Conservation (phyloP, 2,329 filamentous ascomycete genomes). For the Geoglossum cookeanum region DNA sequence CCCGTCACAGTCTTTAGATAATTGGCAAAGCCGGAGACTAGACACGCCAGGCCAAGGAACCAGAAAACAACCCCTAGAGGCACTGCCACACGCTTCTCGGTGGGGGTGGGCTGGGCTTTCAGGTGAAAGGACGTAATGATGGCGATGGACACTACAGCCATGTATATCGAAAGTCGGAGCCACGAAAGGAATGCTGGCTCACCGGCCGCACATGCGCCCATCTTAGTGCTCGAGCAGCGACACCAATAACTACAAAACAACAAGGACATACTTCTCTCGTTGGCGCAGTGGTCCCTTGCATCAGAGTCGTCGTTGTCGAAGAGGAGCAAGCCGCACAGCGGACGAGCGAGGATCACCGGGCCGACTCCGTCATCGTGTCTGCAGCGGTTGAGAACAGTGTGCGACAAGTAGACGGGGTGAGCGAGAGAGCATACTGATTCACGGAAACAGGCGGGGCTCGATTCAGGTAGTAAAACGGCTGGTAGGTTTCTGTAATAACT, state of each 20-base stretch:
- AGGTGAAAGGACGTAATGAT: constrained; percentile 91
- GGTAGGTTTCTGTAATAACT: constrained; percentile 20
- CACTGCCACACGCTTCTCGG: constrained; percentile 55
- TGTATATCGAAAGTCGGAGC: constrained; percentile 73
- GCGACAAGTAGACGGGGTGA: background rate
- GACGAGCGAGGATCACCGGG: constrained; percentile 36
- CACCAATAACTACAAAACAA: background rate
- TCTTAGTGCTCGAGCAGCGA: background rate
- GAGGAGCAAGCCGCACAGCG: constrained; percentile 45
- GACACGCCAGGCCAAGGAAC: constrained; percentile 56
- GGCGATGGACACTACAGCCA: constrained; percentile 73
- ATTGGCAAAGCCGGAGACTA: constrained; percentile 62
- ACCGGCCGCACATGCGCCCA: background rate
- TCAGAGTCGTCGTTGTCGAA: constrained; percentile 60
- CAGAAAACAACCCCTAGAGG: constrained; percentile 83
- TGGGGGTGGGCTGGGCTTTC: constrained; percentile 39
- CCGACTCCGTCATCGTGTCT: constrained; percentile 18
- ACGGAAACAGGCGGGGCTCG: constrained; percentile 29
- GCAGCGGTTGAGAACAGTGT: background rate
- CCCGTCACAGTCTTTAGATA: constrained; percentile 71
- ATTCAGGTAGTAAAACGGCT: constrained; percentile 32
- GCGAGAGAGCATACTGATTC: constrained; percentile 22
- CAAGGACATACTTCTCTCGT: constrained; percentile 40
- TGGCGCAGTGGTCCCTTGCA: constrained; percentile 60
- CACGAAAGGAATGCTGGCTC: constrained; percentile 62